Percentiles rank a stretch among this genome's conserved stretches.
Evolutionary conservation across 208 protist genomes (phyloP).

Genomic region (Acanthamoeba quina): DNA sequence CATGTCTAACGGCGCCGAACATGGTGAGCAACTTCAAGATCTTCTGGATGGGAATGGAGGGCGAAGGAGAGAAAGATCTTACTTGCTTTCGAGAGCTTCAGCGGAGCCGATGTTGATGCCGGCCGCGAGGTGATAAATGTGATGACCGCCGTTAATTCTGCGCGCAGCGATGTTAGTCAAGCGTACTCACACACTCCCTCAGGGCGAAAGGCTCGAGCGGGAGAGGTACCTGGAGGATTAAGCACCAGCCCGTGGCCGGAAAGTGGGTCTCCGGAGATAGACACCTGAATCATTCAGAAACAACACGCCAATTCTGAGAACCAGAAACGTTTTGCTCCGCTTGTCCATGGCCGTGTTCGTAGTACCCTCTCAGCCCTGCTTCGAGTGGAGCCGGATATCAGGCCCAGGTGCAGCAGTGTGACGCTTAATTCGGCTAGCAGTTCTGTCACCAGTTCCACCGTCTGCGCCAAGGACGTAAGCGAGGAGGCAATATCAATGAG

Average conservation of each 20-base stretch:
- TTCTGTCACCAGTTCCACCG: background rate
- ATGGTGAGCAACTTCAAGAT: background rate
- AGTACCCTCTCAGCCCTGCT: background rate
- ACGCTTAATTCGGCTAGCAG: constrained; percentile 9
- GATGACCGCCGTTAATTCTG: background rate
- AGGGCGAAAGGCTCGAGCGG: background rate
- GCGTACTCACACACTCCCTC: too few species aligned
- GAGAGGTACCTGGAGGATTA: background rate
- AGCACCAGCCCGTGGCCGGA: background rate
- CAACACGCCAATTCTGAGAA: too few species aligned
- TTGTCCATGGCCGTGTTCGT: background rate
- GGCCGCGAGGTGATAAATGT: background rate
- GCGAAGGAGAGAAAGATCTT: background rate
- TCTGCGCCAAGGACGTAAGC: background rate
- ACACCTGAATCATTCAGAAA: background rate
- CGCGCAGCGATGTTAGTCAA: too few species aligned
- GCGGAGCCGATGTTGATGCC: background rate
- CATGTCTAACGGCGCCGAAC: background rate
- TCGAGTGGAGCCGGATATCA: background rate
- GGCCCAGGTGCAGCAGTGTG: background rate
- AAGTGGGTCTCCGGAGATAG: background rate
- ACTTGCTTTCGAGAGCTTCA: background rate
- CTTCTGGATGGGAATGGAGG: background rate
- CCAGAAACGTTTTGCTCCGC: too few species aligned
- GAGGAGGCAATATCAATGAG: background rate